Evolutionary conservation across 192 early-diverging fungal species (phyloP), one percentile per base, ranked within the genome.

Genomic region (Backusella psychrophila): DNA sequence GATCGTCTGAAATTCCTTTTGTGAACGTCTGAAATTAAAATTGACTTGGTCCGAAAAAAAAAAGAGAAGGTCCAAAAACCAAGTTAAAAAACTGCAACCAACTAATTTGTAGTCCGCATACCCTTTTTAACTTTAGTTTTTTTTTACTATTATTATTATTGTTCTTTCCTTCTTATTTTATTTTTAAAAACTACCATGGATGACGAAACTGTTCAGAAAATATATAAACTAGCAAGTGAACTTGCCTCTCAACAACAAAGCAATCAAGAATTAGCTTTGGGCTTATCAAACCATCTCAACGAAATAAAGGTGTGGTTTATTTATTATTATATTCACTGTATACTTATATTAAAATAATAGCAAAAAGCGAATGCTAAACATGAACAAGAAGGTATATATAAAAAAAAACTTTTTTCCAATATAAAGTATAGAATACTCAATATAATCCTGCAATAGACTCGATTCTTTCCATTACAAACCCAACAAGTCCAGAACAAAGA

Each of bases 161-260:
- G 0, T 49, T 49, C 46, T 49, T 49, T 49, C 46, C 17, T 49
- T 49, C 19, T n/a, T 49, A n/a, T 49, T 19, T 44, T 14, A 1
- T 44, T 44, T 44, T 44, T 17, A 49, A 5, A 4, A 49, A 21
- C 46, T 39, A n/a, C 46, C n/a, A 81, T 82, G 49, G 85, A 87
- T 38, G 85, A 87, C 59, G 77, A 78, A 36, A 75, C 80, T 15
- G 76, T 83, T 66, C 85, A 87, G 71, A 82, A 78, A 69, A 75
- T 87, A 36, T 83, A 82, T 76, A 85, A 85, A 68, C 74, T 85
- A 15, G 83, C 85, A 35, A 87, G 83, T 63, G 85, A 87, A 71
- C 77, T 87, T 34, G 77, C 80, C 15, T 76, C 80, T 38, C 83
- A 85, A 72, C 81, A 80, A 46, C 82, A 83, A 41, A 78, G 77